Evolutionary conservation across 495 filamentous ascomycete genomes (phyloP).

Genomic region (Symbiotaphrina buchneri): DNA sequence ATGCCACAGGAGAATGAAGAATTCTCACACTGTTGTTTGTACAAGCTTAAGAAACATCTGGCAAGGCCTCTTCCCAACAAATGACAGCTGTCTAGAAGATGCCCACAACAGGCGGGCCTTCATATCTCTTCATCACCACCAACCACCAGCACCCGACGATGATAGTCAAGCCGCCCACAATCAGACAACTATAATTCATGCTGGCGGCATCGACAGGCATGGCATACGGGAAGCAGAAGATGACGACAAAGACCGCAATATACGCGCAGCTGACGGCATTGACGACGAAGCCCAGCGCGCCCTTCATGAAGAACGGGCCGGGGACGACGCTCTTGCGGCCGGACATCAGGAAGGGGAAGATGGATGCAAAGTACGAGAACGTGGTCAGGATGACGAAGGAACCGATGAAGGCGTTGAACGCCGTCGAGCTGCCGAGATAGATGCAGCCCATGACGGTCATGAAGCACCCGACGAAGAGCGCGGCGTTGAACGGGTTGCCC

Average conservation of each 20-base stretch:
- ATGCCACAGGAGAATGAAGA: no score
- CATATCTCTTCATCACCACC: conserved; percentile 1
- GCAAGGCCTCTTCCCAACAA: no score
- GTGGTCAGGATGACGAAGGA: conserved; percentile 55
- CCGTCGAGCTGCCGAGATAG: conserved; percentile 46
- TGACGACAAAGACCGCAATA: conserved; percentile 44
- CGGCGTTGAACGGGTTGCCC: conserved; percentile 42
- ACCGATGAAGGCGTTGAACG: conserved; percentile 55
- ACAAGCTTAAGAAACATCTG: no score
- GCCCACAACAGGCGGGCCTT: no score
- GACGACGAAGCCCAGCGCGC: conserved; percentile 29
- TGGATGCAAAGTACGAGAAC: conserved; percentile 51
- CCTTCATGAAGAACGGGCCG: conserved; percentile 49
- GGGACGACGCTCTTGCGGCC: conserved; percentile 36
- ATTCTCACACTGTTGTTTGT: no score
- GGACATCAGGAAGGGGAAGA: conserved; percentile 49
- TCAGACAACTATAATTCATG: conserved; percentile 12
- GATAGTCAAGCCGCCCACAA: conserved; percentile 5
- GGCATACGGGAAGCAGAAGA: conserved; percentile 44
- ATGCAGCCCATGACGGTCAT: conserved; percentile 50
- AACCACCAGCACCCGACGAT: conserved; percentile 5
- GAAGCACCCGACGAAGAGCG: conserved; percentile 34
- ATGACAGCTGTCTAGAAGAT: conserved; percentile 14
- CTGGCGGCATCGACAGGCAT: conserved; percentile 9
- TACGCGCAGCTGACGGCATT: conserved; percentile 36